phyloP scores from a whole-genome alignment of 1,284 basidiomycete species.

The Rhizoctonia solani region DNA sequence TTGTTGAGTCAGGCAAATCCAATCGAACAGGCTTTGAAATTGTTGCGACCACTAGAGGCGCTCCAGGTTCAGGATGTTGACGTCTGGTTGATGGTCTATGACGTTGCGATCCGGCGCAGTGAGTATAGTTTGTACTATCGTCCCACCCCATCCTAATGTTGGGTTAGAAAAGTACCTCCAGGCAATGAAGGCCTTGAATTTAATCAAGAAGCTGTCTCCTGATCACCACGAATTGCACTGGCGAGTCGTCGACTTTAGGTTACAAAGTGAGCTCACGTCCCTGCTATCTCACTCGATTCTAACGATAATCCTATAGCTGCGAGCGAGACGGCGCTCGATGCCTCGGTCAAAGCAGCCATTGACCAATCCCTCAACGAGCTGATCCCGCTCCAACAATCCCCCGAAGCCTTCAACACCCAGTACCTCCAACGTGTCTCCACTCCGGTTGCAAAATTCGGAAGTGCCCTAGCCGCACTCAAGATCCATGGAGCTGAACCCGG shows the following conservation, averaged over 20 bases:
- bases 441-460: slow-evolving; percentile 60
- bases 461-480: slow-evolving; percentile 55
- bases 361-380: slow-evolving; percentile 52
- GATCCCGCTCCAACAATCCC: slow-evolving; percentile 59
- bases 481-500: slow-evolving; percentile 30
- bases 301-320: slow-evolving; percentile 49
- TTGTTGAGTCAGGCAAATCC: slow-evolving; percentile 67
- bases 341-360: slow-evolving; percentile 41
- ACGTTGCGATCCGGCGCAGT: slow-evolving; percentile 81
- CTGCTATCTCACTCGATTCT: not conserved
- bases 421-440: slow-evolving; percentile 69
- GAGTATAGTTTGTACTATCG: slow-evolving; percentile 43
- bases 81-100: slow-evolving; percentile 77
- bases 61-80: slow-evolving; percentile 61
- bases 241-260: slow-evolving; percentile 68
- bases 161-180: slow-evolving; percentile 76
- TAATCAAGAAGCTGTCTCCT: slow-evolving; percentile 60
- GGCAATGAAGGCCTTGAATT: slow-evolving; percentile 71
- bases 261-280: slow-evolving; percentile 44
- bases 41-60: slow-evolving; percentile 69
- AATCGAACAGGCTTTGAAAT: slow-evolving; percentile 75
- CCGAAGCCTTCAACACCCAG: slow-evolving; percentile 72
- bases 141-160: not conserved
- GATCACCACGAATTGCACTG: slow-evolving; percentile 71
- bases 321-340: slow-evolving; percentile 47